These are phyloP conservation scores for Ophiostoma himal-ulmi DNA, from an alignment of 2,329 filamentous ascomycete genomes.

Conservation along the genomic window DNA sequence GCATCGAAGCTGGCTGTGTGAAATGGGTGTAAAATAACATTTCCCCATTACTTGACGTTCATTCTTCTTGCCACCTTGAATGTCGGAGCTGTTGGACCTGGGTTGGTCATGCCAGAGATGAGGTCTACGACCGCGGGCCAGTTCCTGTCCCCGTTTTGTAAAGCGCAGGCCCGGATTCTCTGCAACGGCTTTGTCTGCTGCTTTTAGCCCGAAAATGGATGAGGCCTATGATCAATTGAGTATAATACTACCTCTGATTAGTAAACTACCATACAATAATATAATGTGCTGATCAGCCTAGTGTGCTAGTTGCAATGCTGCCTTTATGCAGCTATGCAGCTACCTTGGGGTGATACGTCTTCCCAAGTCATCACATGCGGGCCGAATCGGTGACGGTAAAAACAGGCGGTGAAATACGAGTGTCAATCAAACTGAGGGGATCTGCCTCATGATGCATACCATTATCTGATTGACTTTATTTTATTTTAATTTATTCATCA, in stretches of 20 bases:
- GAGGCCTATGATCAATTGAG: not conserved
- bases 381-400: not conserved
- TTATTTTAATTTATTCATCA: not conserved
- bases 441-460: not conserved
- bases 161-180: too few species aligned
- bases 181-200: constrained; percentile 18
- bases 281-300: not conserved
- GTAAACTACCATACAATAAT: not conserved
- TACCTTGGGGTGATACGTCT: not conserved
- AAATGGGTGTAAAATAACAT: too few species aligned
- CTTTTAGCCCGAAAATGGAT: not conserved
- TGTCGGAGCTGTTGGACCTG: too few species aligned
- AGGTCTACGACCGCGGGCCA: too few species aligned
- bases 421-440: too few species aligned
- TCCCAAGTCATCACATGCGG: not conserved
- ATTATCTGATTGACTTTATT: not conserved
- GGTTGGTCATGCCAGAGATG: too few species aligned
- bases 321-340: not conserved
- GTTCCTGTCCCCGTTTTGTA: too few species aligned
- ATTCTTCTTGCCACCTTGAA: too few species aligned
- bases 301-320: not conserved
- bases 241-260: not conserved
- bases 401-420: not conserved
- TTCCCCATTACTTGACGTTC: too few species aligned
- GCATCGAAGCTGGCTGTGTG: not conserved